Evolutionary conservation across 345 rosid species (phyloP), one percentile per base, ranked within the genome.

Genomic region (Melaleuca alternifolia): DNA sequence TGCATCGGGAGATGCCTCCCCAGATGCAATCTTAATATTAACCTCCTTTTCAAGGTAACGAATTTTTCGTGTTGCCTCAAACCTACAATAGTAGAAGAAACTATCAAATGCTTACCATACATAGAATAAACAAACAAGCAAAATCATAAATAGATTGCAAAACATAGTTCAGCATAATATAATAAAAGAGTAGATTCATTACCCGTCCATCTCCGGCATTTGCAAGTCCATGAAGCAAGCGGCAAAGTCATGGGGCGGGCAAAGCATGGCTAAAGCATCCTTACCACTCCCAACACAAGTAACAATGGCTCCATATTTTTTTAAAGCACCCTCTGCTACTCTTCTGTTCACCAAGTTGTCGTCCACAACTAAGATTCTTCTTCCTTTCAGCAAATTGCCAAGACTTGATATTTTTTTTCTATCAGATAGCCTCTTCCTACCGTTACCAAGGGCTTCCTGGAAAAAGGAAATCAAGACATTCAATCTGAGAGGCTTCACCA

Each of bases 141-240:
- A 30, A 65, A 24, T 33, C 33, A 71, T 71, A 71, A 71, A 4
- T 23, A 41, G 11, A 84, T 33, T 15, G 30, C 51, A 3, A 26
- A 57, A 85, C 21, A 37, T 6, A 2, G 18, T 7, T 20, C 50
- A 56, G 6, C 20, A 28, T 50, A 62, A 61, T 62, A 26, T 18
- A 79, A 53, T 28, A 62, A 50, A 13, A 61, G 76, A 75, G 50
- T 37, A 89, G 75, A 41, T 84, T 76, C 37, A 59, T 88, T 94
- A 97, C 99, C 99, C 99, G 53, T 97, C 98, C 94, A 96, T 94
- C 91, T 94, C 99, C 48, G 99, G 99, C 99, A 97, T 97, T 86
- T 96, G 96, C 90, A 94, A 92, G 89, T 97, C 99, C 99, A 97
- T 97, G 91, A 97, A 95, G 91, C 99, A 97, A 77, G 97, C 98